Conservation (phyloP, 2,329 filamentous ascomycete species). For the Leptodontidium sp. region DNA sequence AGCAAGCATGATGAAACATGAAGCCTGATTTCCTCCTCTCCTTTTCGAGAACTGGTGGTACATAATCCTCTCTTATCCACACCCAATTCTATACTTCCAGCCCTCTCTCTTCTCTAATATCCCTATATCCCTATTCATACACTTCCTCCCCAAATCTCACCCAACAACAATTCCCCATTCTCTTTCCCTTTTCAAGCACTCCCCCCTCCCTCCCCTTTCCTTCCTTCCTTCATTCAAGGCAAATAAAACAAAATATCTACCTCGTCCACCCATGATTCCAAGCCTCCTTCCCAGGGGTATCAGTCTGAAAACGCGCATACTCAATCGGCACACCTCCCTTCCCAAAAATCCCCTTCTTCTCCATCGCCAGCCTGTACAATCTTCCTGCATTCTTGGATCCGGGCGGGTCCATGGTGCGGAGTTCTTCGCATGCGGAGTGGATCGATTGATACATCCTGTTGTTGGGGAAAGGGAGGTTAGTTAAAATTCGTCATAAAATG, state of each 20-base stretch:
- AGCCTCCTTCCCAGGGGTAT: constrained; percentile 78
- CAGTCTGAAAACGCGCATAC: constrained; percentile 85
- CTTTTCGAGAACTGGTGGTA: neutral
- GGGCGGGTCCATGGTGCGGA: constrained; percentile 62
- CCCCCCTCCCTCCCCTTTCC: neutral
- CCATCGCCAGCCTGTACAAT: constrained; percentile 87
- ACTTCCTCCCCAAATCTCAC: neutral
- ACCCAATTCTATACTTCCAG: neutral
- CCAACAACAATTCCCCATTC: neutral
- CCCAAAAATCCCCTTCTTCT: constrained; percentile 85
- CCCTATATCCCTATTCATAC: neutral
- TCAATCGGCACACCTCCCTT: constrained; percentile 84
- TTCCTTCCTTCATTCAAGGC: neutral
- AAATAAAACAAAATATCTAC: constrained; percentile 35
- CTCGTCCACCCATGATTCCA: constrained; percentile 96
- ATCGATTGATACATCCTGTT: constrained; percentile 77
- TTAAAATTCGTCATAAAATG: neutral
- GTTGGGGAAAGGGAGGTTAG: neutral
- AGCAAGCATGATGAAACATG: constrained; percentile 22
- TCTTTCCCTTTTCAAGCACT: neutral
- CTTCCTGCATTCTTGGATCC: constrained; percentile 65
- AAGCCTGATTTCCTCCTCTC: neutral
- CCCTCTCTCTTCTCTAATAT: neutral
- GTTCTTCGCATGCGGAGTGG: constrained; percentile 83
- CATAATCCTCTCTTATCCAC: neutral